Conservation (phyloP, 2,329 filamentous ascomycete species). For the Alternaria sp. region DNA sequence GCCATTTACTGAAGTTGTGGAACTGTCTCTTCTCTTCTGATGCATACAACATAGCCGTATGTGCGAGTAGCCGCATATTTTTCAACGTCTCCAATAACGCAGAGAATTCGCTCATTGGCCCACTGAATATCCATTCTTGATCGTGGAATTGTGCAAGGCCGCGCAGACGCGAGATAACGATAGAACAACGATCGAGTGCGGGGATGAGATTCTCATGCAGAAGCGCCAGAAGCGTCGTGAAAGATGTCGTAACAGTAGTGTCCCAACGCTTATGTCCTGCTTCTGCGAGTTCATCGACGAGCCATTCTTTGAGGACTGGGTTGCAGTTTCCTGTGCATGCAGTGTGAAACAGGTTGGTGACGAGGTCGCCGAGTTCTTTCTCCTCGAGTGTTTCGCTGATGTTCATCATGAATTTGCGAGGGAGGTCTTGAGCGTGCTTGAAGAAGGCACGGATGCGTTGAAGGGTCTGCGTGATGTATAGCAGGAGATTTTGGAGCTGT, state of each 20-base stretch:
- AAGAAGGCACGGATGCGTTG: conserved; percentile 82
- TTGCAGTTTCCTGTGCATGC: conserved; percentile 84
- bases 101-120: conserved; percentile 54
- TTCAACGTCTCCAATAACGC: conserved; percentile 71
- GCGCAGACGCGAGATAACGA: conserved; percentile 82
- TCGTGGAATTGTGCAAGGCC: conserved; percentile 85
- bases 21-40: conserved; percentile 84
- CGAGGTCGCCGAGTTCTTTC: conserved; percentile 70
- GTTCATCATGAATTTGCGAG: conserved; percentile 77
- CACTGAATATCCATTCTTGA: conserved; percentile 65
- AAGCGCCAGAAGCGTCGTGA: conserved; percentile 78
- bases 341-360: conserved; percentile 82
- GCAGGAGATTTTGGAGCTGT: conserved; percentile 82
- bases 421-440: conserved; percentile 81
- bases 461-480: conserved; percentile 84
- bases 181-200: conserved; percentile 80
- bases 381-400: conserved; percentile 78
- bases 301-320: conserved; percentile 81
- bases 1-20: conserved; percentile 79
- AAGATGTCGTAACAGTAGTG: conserved; percentile 79
- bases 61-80: conserved; percentile 76
- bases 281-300: conserved; percentile 75
- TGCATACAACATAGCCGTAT: conserved; percentile 74
- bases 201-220: conserved; percentile 90
- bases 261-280: conserved; percentile 96